These are phyloP conservation scores for Cladosporium sp. DNA, from an alignment of 2,329 filamentous ascomycete species.

Conservation along the genomic window DNA sequence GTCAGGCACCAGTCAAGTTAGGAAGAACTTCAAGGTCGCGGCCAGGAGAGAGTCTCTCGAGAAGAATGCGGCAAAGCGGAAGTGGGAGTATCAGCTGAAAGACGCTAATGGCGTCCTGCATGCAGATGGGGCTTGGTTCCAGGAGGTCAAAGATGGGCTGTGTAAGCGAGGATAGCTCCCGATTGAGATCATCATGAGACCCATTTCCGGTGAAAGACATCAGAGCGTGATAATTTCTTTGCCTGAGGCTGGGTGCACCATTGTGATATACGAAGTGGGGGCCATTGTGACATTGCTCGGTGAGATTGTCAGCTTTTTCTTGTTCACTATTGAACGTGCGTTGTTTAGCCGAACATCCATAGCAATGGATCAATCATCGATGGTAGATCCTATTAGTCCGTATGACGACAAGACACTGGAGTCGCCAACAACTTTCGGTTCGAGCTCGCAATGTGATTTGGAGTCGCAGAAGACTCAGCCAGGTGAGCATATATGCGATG, in stretches of 20 bases:
- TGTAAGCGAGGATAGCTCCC: not conserved
- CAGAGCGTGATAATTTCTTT: not conserved
- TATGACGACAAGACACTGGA: not conserved
- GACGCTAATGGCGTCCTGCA: not conserved
- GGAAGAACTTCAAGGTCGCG: not conserved
- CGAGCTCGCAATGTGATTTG: not conserved
- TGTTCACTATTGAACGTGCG: no score
- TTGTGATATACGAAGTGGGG: no score
- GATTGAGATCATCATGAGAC: no score
- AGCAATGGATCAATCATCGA: not conserved
- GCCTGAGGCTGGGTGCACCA: no score
- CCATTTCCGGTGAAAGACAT: not conserved
- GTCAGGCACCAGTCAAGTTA: not conserved
- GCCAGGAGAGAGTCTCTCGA: not conserved
- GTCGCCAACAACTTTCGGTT: not conserved
- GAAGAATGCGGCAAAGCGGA: not conserved
- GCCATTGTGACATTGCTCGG: no score
- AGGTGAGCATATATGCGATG: not conserved
- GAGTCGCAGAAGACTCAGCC: not conserved
- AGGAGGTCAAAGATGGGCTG: not conserved
- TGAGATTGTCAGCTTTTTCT: no score
- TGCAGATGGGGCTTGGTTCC: not conserved
- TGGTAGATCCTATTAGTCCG: not conserved
- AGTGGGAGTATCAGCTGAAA: not conserved
- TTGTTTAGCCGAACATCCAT: no score